phyloP scores from a whole-genome alignment of 257 asterid genomes.

The Capsicum chinense region DNA sequence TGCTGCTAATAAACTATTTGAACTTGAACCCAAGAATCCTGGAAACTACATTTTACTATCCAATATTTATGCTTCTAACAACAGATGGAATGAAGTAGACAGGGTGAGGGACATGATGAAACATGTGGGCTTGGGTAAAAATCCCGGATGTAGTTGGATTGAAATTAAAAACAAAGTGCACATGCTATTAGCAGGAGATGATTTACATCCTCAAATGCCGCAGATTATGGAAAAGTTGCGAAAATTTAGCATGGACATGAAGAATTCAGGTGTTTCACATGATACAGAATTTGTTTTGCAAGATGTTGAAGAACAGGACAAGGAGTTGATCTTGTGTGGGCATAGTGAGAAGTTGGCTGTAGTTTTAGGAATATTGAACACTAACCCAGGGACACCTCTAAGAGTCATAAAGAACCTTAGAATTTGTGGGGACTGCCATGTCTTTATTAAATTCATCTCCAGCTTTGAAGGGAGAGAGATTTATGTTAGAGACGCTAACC shows the following conservation, averaged over 20 bases:
- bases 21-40: constrained; percentile 77
- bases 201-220: constrained; percentile 75
- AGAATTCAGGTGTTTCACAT: constrained; percentile 67
- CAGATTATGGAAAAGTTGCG: constrained; percentile 61
- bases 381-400: constrained; percentile 63
- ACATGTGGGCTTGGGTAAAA: constrained; percentile 68
- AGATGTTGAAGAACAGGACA: constrained; percentile 95
- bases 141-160: constrained; percentile 97
- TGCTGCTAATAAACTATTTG: constrained; percentile 73
- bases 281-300: constrained; percentile 72
- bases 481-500: constrained; percentile 80
- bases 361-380: constrained; percentile 75
- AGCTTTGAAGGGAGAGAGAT: constrained; percentile 76
- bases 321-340: constrained; percentile 86
- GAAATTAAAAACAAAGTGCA: constrained; percentile 82
- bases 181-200: constrained; percentile 90
- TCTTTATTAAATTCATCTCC: constrained; percentile 72
- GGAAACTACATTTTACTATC: constrained; percentile 82
- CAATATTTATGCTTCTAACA: constrained; percentile 83
- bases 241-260: constrained; percentile 68
- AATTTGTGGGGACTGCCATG: constrained; percentile 91
- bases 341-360: constrained; percentile 96
- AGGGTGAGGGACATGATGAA: constrained; percentile 73
- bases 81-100: constrained; percentile 75
- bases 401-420: constrained; percentile 86